Evolutionary conservation across 2,329 filamentous ascomycete species (phyloP), one percentile per base, ranked within the genome.

Genomic region (Hymenoscyphus linearis): DNA sequence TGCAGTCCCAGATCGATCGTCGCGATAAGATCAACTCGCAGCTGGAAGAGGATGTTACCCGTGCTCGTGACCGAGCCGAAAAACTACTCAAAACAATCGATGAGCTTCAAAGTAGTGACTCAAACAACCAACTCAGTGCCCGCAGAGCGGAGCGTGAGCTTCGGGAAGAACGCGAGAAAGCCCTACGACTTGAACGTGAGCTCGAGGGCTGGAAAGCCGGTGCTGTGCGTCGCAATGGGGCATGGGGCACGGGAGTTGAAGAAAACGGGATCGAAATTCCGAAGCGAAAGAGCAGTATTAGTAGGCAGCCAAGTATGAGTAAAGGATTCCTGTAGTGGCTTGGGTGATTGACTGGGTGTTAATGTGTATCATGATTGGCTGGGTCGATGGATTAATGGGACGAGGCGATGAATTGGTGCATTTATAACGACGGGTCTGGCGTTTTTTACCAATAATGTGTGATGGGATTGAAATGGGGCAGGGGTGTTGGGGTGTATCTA

Each of bases 1-100:
- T 98, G 26, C 91, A 97, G 75, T 82, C 86, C 26, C 93, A 98
- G 75, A 89, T 99, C 67, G 92, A 96, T 55, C 90, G 95, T 68
- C 91, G 92, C 69, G 93, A 98, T 67, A 97, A 96, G 77, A 86
- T 90, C 69, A 91, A 93, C 69, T 72, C 80, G 4, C 88, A 95
- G 71, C 81, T 96, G 18, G 83, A 86, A 59, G 93, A 97, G 58
- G 95, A 98, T 70, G 83, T 96, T 61, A 80, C 82, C 67, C 90
- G 93, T 66, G 87, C 91, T 71, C 90, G 93, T 64, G 93, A 98
- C 76, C 96, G 95, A 79, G 85, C 92, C 64, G 91, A 95, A 66
- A 91, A 92, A 72, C 86, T 98, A 4, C 87, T 99, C 57, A 83
- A 87, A 72, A 91, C 91, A 1, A 96, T 99, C 68, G 93, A 98